A percentile compares a stretch with the other conserved stretches of the same genome.
These are phyloP conservation scores for Sparassis latifolia DNA, from an alignment of 1,284 basidiomycete genomes.

Conservation along the genomic window DNA sequence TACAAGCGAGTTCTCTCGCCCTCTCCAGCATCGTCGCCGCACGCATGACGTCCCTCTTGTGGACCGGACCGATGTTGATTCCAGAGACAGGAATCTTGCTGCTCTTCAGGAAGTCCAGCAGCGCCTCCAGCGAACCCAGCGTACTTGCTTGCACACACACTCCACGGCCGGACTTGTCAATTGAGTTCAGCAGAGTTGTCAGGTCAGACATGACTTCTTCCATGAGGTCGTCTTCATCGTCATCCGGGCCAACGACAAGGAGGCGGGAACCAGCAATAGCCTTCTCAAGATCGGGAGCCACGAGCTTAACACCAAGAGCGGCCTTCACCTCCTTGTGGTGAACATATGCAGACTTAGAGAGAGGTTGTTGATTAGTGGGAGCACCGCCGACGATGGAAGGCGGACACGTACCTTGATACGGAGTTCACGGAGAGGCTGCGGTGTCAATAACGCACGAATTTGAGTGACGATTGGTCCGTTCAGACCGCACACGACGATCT, in stretches of 20 bases:
- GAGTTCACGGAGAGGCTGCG: slow-evolving; percentile 93
- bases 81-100: slow-evolving; percentile 98
- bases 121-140: slow-evolving; percentile 93
- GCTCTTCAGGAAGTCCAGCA: slow-evolving; percentile 91
- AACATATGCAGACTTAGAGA: slow-evolving; percentile 81
- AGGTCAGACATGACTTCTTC: slow-evolving; percentile 98
- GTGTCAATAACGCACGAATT: slow-evolving; percentile 90
- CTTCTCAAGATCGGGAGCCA: slow-evolving; percentile 94
- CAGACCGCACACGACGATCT: slow-evolving; percentile 94
- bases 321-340: slow-evolving; percentile 99
- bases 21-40: slow-evolving; percentile 93
- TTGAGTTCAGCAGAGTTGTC: slow-evolving; percentile 83
- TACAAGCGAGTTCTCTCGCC: slow-evolving; percentile 91
- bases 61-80: slow-evolving; percentile 97
- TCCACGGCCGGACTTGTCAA: slow-evolving; percentile 93
- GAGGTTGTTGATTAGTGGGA: not conserved
- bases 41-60: slow-evolving; percentile 95
- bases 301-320: slow-evolving; percentile 95
- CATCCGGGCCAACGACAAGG: slow-evolving; percentile 87
- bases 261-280: slow-evolving; percentile 98
- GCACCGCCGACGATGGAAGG: not conserved
- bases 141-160: slow-evolving; percentile 99
- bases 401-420: slow-evolving; percentile 76
- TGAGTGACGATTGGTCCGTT: slow-evolving; percentile 98
- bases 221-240: slow-evolving; percentile 92